phyloP scores from a whole-genome alignment of 2,329 filamentous ascomycete genomes.

The Sphaerulina vaccinii region DNA sequence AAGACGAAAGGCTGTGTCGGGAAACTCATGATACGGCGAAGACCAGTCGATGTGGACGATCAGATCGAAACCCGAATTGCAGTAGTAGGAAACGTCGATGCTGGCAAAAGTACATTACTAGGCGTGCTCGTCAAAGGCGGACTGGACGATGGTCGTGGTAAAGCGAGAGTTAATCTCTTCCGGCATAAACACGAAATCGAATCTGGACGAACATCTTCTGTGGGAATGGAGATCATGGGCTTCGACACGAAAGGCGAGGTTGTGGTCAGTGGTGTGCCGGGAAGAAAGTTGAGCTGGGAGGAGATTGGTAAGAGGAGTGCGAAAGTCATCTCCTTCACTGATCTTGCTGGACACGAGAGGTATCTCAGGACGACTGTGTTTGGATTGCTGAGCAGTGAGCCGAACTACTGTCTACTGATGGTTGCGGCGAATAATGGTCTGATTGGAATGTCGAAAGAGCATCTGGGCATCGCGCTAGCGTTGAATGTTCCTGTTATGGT shows the following conservation, averaged over 20 bases:
- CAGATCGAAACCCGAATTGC: constrained; percentile 95
- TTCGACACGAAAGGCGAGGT: constrained; percentile 86
- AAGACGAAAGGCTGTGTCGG: constrained; percentile 75
- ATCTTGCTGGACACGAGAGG: constrained; percentile 90
- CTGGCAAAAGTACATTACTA: constrained; percentile 93
- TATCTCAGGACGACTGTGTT: constrained; percentile 97
- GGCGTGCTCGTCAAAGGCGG: constrained; percentile 94
- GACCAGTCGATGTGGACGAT: constrained; percentile 72
- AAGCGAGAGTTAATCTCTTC: constrained; percentile 92
- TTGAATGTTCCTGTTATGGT: constrained; percentile 95
- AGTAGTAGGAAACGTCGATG: constrained; percentile 96
- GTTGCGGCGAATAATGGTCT: constrained; percentile 97
- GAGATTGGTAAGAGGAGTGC: constrained; percentile 92
- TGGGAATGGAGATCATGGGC: constrained; percentile 98
- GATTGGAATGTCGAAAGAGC: constrained; percentile 93
- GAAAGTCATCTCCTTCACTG: constrained; percentile 95
- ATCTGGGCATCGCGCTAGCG: constrained; percentile 88
- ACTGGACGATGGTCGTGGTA: constrained; percentile 90
- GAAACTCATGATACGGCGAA: constrained; percentile 80
- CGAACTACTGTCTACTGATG: constrained; percentile 97
- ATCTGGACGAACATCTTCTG: constrained; percentile 89
- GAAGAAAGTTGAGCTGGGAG: constrained; percentile 89
- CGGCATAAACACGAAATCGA: constrained; percentile 98
- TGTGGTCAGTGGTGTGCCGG: constrained; percentile 76
- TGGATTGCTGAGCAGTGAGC: constrained; percentile 87